Percentiles rank a stretch among this genome's conserved stretches.
Conservation (phyloP, 2,329 filamentous ascomycete genomes). For the Fusarium brevicatenulatum region DNA sequence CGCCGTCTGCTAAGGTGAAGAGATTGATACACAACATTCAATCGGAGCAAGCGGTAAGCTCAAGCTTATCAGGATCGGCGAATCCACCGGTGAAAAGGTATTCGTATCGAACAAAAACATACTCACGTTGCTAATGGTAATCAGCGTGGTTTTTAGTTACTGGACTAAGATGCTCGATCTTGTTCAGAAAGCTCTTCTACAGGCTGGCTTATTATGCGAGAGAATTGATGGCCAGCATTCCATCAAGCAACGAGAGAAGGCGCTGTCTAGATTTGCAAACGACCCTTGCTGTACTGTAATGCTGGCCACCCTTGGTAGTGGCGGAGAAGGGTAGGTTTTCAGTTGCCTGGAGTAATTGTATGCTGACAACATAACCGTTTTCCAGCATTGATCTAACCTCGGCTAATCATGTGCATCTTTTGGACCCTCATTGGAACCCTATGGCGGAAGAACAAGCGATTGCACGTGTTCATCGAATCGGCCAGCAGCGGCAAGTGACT, state of each 20-base stretch:
- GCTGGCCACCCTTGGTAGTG: slow-evolving; percentile 47
- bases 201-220: slow-evolving; percentile 11
- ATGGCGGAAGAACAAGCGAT: neutral
- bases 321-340: slow-evolving; percentile 44
- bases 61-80: rapidly evolving
- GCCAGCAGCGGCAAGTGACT: neutral
- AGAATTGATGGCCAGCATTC: slow-evolving; percentile 45
- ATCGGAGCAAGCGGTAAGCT: neutral
- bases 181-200: slow-evolving; percentile 25
- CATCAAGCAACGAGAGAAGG: slow-evolving; percentile 2
- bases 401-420: neutral
- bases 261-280: slow-evolving; percentile 24
- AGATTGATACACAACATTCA: neutral
- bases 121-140: rapidly evolving
- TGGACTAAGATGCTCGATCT: slow-evolving; percentile 44
- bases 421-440: neutral
- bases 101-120: rapidly evolving
- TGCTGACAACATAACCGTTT: rapidly evolving
- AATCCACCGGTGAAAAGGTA: neutral
- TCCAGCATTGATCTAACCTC: neutral
- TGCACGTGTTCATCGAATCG: neutral
- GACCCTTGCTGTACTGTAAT: slow-evolving; percentile 40
- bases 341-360: rapidly evolving
- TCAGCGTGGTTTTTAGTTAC: slow-evolving; percentile 12
- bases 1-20: neutral